Percentiles rank a stretch among this genome's conserved stretches.
These are phyloP conservation scores for Chrysosphaeria jannelii DNA, from an alignment of 2,329 filamentous ascomycete genomes.

Conservation along the genomic window DNA sequence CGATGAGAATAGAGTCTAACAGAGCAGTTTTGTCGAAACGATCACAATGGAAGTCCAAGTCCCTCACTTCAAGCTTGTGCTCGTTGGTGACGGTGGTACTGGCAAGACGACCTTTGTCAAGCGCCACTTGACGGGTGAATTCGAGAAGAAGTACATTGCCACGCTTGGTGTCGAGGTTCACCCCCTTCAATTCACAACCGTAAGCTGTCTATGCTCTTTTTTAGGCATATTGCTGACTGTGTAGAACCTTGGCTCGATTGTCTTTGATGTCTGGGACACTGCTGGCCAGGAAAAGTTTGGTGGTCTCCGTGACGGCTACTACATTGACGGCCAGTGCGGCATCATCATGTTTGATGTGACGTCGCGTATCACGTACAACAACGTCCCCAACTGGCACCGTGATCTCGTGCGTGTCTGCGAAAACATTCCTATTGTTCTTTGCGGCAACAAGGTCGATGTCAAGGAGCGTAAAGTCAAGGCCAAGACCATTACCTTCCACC, in stretches of 20 bases:
- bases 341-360: slow-evolving; percentile 99
- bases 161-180: slow-evolving; percentile 98
- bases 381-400: slow-evolving; percentile 99
- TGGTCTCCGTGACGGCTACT: slow-evolving; percentile 97
- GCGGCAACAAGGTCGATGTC: slow-evolving; percentile 98
- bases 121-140: slow-evolving; percentile 98
- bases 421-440: slow-evolving; percentile 94
- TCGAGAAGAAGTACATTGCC: slow-evolving; percentile 99
- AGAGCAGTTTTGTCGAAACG: no score
- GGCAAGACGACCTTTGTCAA: slow-evolving; percentile 99
- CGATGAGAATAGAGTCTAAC: no score
- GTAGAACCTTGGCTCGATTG: slow-evolving; percentile 77
- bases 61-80: slow-evolving; percentile 98
- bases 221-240: not conserved
- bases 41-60: slow-evolving; percentile 9
- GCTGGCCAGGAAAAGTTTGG: slow-evolving; percentile 99
- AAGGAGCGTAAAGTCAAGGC: slow-evolving; percentile 99
- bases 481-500: slow-evolving; percentile 99
- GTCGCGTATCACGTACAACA: slow-evolving; percentile 99
- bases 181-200: slow-evolving; percentile 89
- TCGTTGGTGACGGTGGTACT: slow-evolving; percentile 97
- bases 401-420: slow-evolving; percentile 97
- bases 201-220: slow-evolving; percentile 22
- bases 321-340: slow-evolving; percentile 99
- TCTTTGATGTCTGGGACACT: slow-evolving; percentile 99